phyloP scores from a whole-genome alignment of 2,329 filamentous ascomycete genomes.

The Alternaria arborescens region DNA sequence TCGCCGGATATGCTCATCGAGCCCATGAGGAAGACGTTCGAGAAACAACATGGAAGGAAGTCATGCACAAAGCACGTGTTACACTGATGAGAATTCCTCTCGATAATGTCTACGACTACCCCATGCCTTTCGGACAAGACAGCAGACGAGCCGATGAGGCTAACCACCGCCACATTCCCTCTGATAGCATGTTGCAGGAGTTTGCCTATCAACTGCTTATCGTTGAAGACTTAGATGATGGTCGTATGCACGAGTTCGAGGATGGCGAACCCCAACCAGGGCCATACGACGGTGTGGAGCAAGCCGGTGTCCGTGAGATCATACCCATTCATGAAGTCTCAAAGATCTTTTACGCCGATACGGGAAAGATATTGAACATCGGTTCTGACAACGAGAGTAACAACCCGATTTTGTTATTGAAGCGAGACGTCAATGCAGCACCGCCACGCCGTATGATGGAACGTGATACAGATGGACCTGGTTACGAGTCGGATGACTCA shows the following conservation, averaged over 20 bases:
- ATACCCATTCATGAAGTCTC: conserved; percentile 78
- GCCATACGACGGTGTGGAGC: conserved; percentile 66
- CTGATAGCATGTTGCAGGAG: conserved; percentile 63
- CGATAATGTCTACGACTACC: conserved; percentile 60
- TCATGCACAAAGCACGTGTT: conserved; percentile 89
- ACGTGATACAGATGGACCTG: conserved; percentile 35
- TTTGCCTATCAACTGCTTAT: conserved; percentile 85
- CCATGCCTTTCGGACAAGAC: conserved; percentile 32
- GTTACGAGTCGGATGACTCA: conserved; percentile 50
- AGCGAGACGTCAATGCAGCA: conserved; percentile 72
- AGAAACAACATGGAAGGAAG: conserved; percentile 90
- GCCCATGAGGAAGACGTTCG: conserved; percentile 65
- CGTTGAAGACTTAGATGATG: conserved; percentile 81
- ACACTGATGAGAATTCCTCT: conserved; percentile 78
- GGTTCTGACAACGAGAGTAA: conserved; percentile 72
- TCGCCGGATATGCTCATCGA: conserved; percentile 75
- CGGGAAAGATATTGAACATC: conserved; percentile 88
- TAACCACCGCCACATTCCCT: conserved; percentile 45
- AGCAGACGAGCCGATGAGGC: conserved; percentile 23
- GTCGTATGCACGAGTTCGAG: conserved; percentile 71
- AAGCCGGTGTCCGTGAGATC: conserved; percentile 71
- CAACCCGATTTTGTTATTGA: conserved; percentile 77
- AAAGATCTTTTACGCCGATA: conserved; percentile 93
- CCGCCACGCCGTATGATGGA: conserved; percentile 68
- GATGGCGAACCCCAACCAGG: conserved; percentile 65